Conservation (phyloP, 2,329 filamentous ascomycete species). For the Camillea tinctor region DNA sequence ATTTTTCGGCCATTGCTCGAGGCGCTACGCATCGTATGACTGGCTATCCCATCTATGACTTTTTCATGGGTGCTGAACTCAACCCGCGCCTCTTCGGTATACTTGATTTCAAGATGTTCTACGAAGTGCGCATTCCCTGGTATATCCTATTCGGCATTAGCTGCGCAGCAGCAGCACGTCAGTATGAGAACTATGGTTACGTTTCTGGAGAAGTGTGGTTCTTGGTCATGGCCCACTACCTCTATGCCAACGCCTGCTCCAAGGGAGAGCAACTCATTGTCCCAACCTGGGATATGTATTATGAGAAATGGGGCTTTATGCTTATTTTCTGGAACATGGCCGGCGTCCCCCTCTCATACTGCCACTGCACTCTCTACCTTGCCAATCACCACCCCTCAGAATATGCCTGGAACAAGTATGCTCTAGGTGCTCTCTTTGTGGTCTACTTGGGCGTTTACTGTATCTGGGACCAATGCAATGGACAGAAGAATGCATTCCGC, state of each 20-base stretch:
- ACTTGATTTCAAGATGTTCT: slow-evolving; percentile 96
- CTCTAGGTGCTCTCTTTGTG: slow-evolving; percentile 62
- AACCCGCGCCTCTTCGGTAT: slow-evolving; percentile 86
- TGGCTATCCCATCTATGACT: slow-evolving; percentile 80
- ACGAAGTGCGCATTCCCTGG: slow-evolving; percentile 89
- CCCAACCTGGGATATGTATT: slow-evolving; percentile 94
- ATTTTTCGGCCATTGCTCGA: slow-evolving; percentile 77
- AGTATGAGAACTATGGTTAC: slow-evolving; percentile 83
- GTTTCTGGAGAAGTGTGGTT: slow-evolving; percentile 83
- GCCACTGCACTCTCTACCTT: slow-evolving; percentile 88
- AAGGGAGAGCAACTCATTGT: slow-evolving; percentile 92
- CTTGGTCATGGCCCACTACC: slow-evolving; percentile 83
- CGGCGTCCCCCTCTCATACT: slow-evolving; percentile 87
- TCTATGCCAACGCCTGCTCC: slow-evolving; percentile 88
- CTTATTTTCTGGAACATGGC: slow-evolving; percentile 97
- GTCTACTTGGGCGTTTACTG: slow-evolving; percentile 84
- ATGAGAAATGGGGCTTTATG: slow-evolving; percentile 97
- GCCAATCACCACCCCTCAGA: slow-evolving; percentile 77
- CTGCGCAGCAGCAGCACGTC: slow-evolving; percentile 73
- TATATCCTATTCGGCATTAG: slow-evolving; percentile 82
- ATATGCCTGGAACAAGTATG: slow-evolving; percentile 73
- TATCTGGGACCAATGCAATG: slow-evolving; percentile 90
- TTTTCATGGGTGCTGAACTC: slow-evolving; percentile 89
- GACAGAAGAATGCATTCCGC: slow-evolving; percentile 91
- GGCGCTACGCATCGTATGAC: slow-evolving; percentile 93